Evolutionary conservation across 75 land plant species (phyloP).

Genomic region (Pinus taeda): DNA sequence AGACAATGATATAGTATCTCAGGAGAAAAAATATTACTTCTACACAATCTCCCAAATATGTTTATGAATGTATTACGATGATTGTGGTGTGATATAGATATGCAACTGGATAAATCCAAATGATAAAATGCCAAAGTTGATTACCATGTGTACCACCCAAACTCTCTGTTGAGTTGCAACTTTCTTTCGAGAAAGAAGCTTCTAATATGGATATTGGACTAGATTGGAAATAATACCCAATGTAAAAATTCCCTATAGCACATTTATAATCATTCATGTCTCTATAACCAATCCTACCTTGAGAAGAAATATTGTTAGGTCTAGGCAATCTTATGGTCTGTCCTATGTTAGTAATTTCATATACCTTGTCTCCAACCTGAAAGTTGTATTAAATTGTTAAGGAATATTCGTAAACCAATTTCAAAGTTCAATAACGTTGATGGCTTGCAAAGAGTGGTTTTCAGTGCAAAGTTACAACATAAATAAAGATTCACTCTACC

Average conservation of each 20-base stretch:
- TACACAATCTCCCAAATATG: not conserved
- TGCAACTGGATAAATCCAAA: not conserved
- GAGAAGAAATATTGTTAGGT: not conserved
- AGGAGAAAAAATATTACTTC: not conserved
- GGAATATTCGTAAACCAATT: not conserved
- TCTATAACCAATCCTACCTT: not conserved
- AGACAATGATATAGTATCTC: not conserved
- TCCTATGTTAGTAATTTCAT: not conserved
- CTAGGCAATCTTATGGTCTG: not conserved
- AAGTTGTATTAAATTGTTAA: not conserved
- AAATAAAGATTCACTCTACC: too few species aligned
- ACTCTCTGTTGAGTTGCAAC: constrained; percentile 43
- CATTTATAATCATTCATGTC: not conserved
- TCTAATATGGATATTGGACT: too few species aligned
- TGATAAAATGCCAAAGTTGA: not conserved
- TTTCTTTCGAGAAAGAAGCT: constrained; percentile 59
- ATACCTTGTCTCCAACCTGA: not conserved
- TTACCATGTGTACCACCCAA: constrained; percentile 32
- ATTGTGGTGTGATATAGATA: not conserved
- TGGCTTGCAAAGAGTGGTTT: too few species aligned
- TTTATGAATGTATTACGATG: not conserved
- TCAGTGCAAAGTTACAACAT: too few species aligned
- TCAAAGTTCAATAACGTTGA: not conserved
- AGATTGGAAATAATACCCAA: constrained; percentile 16
- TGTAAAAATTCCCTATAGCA: not conserved